phyloP scores from a whole-genome alignment of 2,329 filamentous ascomycete species.

The Raffaelea arxii region DNA sequence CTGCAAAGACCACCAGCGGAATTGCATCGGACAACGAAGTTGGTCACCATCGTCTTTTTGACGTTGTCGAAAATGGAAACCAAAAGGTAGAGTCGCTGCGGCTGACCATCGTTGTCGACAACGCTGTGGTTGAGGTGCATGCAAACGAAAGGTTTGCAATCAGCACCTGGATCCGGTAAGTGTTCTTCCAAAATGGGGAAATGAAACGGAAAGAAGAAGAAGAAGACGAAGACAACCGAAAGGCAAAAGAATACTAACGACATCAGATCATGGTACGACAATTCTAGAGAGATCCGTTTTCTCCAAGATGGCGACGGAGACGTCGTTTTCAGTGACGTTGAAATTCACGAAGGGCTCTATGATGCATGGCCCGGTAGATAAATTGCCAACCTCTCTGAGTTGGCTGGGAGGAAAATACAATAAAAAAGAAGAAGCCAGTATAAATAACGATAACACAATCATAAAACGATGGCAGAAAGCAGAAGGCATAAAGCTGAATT shows the following conservation, averaged over 20 bases:
- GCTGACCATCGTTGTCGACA: slow-evolving; percentile 3
- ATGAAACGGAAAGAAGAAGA: too few relatives aligned
- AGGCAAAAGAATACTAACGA: not conserved
- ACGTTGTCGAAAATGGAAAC: not conserved
- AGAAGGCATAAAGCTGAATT: too few relatives aligned
- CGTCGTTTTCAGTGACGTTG: not conserved
- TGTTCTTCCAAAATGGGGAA: not conserved
- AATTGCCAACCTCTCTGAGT: too few relatives aligned
- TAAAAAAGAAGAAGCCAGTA: not conserved
- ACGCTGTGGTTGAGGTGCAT: slow-evolving; percentile 3
- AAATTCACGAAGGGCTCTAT: not conserved
- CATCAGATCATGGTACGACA: not conserved
- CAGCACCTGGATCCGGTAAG: slow-evolving; percentile 1
- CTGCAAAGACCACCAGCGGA: not conserved
- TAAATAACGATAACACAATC: not conserved
- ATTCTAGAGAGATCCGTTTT: not conserved
- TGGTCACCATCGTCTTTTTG: slow-evolving; percentile 1
- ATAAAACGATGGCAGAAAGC: too few relatives aligned
- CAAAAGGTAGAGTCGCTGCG: not conserved
- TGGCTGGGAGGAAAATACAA: too few relatives aligned
- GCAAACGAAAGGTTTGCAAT: slow-evolving; percentile 2
- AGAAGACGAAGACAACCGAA: not conserved
- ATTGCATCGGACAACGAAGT: slow-evolving; percentile 2
- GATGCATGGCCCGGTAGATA: not conserved
- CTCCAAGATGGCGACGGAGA: not conserved